Evolutionary conservation across 495 filamentous ascomycete species (phyloP), one percentile per base, ranked within the genome.

Genomic region (Podospora comata): DNA sequence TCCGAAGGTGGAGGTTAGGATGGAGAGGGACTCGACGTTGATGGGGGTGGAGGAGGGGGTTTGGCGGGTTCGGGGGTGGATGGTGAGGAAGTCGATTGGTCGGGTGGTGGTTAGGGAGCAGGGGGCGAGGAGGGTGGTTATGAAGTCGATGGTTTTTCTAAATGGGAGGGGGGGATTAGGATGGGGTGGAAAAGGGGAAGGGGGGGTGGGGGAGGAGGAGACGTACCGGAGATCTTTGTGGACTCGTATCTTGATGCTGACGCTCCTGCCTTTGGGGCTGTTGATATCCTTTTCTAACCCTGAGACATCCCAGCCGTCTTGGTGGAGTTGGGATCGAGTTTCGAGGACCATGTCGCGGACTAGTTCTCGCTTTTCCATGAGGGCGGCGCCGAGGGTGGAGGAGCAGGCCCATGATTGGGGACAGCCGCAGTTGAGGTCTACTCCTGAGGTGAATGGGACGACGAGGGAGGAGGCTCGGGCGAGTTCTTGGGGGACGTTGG

Each of bases 401-500:
- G 85, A 81, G 67, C 88, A 86, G 0, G 88, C 88, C 88, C 88
- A 91, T 4, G 83, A 84, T 77, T 91, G 88, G 2, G 88, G 88
- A 68, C 88, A 91, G 13, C 88, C 88, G 72, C 88, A 91, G 75
- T 91, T 91, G 16, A 91, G 75, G 70, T 90, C 86, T 19, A 91
- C 84, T 67, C 88, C 88, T 64, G 82, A 84, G 68, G 83, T 79
- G 68, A 80, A 88, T 19, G 88, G 87, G 5, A 80, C 83, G 39
- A 86, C 84, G 66, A 90, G 82, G 54, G 86, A 79, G 0, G 87
- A 86, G 0, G 88, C 86, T 23, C 86, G 79, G 2, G 86, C 82
- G 65, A 91, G 82, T 71, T 91, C 88, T 15, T 77, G 67, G 27
- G 86, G 80, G 0, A 78, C 79, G 70, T 82, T 85, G 60, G 83